Percentiles rank a stretch among this genome's conserved stretches.
phyloP scores from a whole-genome alignment of 2,329 filamentous ascomycete species.

The Trichoderma afroharzianum region DNA sequence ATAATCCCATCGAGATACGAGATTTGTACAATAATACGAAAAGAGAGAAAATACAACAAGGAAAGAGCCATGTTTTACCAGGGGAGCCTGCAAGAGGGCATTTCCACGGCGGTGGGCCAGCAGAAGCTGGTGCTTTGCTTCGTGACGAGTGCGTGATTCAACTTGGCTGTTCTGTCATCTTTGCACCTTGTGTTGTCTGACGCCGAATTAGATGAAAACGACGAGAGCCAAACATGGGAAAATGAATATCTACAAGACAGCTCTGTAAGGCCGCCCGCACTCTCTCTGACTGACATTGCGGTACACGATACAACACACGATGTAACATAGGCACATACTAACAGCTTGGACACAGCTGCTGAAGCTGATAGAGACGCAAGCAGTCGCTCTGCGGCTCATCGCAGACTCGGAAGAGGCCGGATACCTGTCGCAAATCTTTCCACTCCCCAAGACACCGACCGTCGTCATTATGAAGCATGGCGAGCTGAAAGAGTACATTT shows the following conservation, averaged over 20 bases:
- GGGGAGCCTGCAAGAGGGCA: constrained; percentile 77
- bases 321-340: neutral
- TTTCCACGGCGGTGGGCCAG: constrained; percentile 69
- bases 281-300: neutral
- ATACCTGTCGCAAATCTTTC: constrained; percentile 78
- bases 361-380: constrained; percentile 54
- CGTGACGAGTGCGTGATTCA: constrained; percentile 59
- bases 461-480: constrained; percentile 78
- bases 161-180: neutral
- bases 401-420: constrained; percentile 76
- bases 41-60: neutral
- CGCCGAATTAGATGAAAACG: constrained; percentile 55
- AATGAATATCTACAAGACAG: constrained; percentile 59
- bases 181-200: neutral
- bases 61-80: constrained; percentile 67
- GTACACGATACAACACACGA: neutral
- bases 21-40: neutral
- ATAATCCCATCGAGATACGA: neutral
- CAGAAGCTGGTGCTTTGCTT: constrained; percentile 81
- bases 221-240: constrained; percentile 71
- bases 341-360: constrained; percentile 43
- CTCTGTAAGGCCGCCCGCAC: constrained; percentile 43
- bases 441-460: constrained; percentile 72
- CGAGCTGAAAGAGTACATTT: constrained; percentile 72
- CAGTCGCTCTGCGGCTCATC: constrained; percentile 66